Conservation (phyloP, 805 yeast genomes). For the Lipomyces yamanashiensis region DNA sequence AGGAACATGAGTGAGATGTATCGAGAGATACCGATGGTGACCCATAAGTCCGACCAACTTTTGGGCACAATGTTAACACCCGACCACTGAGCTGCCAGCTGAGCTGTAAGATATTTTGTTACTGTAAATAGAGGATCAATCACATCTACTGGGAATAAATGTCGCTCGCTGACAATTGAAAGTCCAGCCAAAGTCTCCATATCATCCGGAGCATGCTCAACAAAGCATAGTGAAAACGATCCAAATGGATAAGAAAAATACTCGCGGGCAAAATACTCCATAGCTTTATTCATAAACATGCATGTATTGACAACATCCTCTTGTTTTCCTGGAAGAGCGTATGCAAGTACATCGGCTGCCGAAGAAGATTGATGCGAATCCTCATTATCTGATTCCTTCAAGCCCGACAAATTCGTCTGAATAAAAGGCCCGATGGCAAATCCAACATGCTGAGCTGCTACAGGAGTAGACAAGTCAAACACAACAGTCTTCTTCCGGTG, state of each 20-base stretch:
- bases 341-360: constrained; percentile 54
- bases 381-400: constrained; percentile 46
- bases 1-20: constrained; percentile 80
- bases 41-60: constrained; percentile 82
- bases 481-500: constrained; percentile 71
- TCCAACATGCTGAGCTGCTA: constrained; percentile 92
- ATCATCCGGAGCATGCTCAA: constrained; percentile 57
- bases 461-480: constrained; percentile 78
- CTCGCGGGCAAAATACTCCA: constrained; percentile 82
- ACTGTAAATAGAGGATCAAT: constrained; percentile 78
- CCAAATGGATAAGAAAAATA: constrained; percentile 93
- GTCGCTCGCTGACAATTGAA: constrained; percentile 60
- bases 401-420: constrained; percentile 58
- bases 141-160: constrained; percentile 71
- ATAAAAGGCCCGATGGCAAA: constrained; percentile 93
- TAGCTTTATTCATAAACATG: constrained; percentile 72
- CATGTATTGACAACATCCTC: constrained; percentile 71
- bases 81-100: constrained; percentile 87
- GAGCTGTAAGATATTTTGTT: constrained; percentile 69
- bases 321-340: constrained; percentile 63
- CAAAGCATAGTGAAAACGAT: constrained; percentile 76
- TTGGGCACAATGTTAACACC: constrained; percentile 88
- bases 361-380: constrained; percentile 42
- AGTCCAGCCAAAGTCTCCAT: constrained; percentile 76
- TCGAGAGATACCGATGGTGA: constrained; percentile 80